Percentiles rank a stretch among this genome's conserved stretches.
Evolutionary conservation across 2,329 filamentous ascomycete genomes (phyloP).

Genomic region (Neofusicoccum kwambonambiense): DNA sequence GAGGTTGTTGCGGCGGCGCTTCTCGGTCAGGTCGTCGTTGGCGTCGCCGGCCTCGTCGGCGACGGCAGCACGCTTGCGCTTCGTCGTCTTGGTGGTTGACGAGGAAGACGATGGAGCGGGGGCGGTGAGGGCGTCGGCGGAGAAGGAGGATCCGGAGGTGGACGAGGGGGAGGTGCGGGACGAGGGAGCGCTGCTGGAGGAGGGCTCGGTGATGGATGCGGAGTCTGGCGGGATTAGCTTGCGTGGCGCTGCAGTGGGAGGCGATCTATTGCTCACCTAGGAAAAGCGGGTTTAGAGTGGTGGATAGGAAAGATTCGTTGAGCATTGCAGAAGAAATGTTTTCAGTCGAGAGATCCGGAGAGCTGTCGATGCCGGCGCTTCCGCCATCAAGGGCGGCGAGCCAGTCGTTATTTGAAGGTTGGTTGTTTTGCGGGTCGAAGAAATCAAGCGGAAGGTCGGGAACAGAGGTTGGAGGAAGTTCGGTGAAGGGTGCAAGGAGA

Average conservation of each 20-base stretch:
- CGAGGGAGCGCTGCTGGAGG: not conserved
- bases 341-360: not conserved
- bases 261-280: not conserved
- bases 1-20: constrained; percentile 67
- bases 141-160: not conserved
- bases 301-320: constrained; percentile 2
- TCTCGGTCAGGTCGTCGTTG: constrained; percentile 29
- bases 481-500: constrained; percentile 1
- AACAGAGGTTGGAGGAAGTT: not conserved
- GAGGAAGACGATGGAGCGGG: not conserved
- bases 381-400: not conserved
- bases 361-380: not conserved
- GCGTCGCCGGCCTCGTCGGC: no score
- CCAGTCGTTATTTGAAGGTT: not conserved
- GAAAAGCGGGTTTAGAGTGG: not conserved
- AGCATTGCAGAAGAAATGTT: not conserved
- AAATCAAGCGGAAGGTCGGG: not conserved
- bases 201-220: not conserved
- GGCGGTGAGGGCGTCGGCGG: not conserved
- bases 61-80: constrained; percentile 5
- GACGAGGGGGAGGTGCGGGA: not conserved
- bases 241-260: not conserved
- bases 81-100: not conserved
- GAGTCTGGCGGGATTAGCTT: not conserved
- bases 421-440: not conserved